A percentile compares a stretch with the other conserved stretches of the same genome.
These are phyloP conservation scores for Helotiales sp. DNA, from an alignment of 2,329 filamentous ascomycete genomes.

Conservation along the genomic window DNA sequence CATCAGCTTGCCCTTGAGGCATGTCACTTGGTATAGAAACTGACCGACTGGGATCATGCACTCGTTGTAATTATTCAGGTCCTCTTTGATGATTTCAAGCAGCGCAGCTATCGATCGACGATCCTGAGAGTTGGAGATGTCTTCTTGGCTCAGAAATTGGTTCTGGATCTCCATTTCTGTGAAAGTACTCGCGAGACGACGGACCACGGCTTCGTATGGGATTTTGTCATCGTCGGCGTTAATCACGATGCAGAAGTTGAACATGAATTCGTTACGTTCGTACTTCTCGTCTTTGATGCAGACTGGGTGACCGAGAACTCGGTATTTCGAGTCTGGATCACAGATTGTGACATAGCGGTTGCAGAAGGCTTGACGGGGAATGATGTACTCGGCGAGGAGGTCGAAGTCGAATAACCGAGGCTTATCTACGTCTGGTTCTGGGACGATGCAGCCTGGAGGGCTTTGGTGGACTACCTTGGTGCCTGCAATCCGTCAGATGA, in stretches of 20 bases:
- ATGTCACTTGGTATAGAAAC: slow-evolving; percentile 31
- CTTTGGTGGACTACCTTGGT: slow-evolving; percentile 64
- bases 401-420: slow-evolving; percentile 80
- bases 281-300: slow-evolving; percentile 83
- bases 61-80: slow-evolving; percentile 95
- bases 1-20: slow-evolving; percentile 4
- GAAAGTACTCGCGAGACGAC: slow-evolving; percentile 82
- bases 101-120: slow-evolving; percentile 77
- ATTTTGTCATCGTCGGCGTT: slow-evolving; percentile 69
- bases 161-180: slow-evolving; percentile 90
- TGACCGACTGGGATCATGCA: slow-evolving; percentile 96
- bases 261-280: slow-evolving; percentile 93
- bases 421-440: slow-evolving; percentile 46
- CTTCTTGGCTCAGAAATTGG: slow-evolving; percentile 68
- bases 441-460: slow-evolving; percentile 61
- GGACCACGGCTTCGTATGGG: slow-evolving; percentile 81
- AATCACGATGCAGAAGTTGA: slow-evolving; percentile 91
- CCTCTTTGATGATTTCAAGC: slow-evolving; percentile 77
- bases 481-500: slow-evolving; percentile 40
- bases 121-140: slow-evolving; percentile 41
- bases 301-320: slow-evolving; percentile 84
- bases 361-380: slow-evolving; percentile 92
- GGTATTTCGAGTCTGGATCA: slow-evolving; percentile 67
- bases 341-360: slow-evolving; percentile 84
- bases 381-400: slow-evolving; percentile 86